phyloP scores from a whole-genome alignment of 116 monocot genomes.

The Phalaenopsis hybrid region DNA sequence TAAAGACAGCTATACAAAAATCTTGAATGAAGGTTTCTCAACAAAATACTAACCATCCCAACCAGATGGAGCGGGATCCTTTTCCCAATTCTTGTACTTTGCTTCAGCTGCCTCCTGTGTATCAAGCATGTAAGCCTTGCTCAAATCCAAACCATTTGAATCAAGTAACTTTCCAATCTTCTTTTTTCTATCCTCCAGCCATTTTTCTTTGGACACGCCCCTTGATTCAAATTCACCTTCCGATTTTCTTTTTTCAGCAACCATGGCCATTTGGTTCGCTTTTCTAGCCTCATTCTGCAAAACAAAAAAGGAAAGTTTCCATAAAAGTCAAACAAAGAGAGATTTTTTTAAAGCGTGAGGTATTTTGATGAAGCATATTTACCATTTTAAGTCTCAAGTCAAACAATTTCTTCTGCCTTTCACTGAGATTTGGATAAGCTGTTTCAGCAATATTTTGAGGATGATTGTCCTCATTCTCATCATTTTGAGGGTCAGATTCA shows the following conservation, averaged over 20 bases:
- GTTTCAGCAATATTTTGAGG: constrained; percentile 35
- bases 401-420: constrained; percentile 83
- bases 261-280: constrained; percentile 90
- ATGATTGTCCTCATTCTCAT: constrained; percentile 15
- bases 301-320: not conserved
- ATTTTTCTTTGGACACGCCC: constrained; percentile 91
- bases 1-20: not conserved
- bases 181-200: constrained; percentile 94
- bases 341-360: not conserved
- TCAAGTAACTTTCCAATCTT: constrained; percentile 94
- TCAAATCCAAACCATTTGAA: constrained; percentile 93
- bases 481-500: constrained; percentile 6
- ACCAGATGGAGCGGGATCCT: constrained; percentile 89
- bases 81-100: constrained; percentile 99
- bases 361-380: not conserved
- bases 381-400: constrained; percentile 93
- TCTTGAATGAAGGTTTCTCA: not conserved
- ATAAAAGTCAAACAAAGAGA: not conserved
- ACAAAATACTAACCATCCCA: constrained; percentile 73
- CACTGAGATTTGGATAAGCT: constrained; percentile 56
- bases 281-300: constrained; percentile 92
- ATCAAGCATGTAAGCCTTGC: constrained; percentile 96
- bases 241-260: constrained; percentile 80
- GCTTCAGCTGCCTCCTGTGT: constrained; percentile 83
- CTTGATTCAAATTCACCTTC: constrained; percentile 75